Evolutionary conservation across 768 basidiomycete species (phyloP), one percentile per base, ranked within the genome.

Genomic region (Mycena vulgaris): DNA sequence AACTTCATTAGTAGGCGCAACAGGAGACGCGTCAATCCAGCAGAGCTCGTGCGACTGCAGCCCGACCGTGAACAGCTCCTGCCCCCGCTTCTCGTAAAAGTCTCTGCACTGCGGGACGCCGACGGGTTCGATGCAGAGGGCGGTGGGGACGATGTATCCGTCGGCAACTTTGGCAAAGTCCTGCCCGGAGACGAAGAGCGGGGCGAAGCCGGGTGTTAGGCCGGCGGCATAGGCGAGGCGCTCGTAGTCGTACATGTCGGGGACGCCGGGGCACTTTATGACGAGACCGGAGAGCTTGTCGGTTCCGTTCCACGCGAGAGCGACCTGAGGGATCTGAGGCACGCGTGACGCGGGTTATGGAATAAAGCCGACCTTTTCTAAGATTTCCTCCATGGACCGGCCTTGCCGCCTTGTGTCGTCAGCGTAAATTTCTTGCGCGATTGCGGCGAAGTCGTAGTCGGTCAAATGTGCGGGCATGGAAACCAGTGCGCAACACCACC

Each of bases 241-340:
- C 28, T 71, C 70, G 48, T 68, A 63, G 37, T 68, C 70, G 49
- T 71, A 71, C 61, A 71, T 71, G 31, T 67, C 65, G 6, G 70
- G 70, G 1, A n/a, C 31, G 8, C 65, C 70, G 8, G 70, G 70
- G 23, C 9, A 28, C 16, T 56, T 56, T 11, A 66, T 23, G 45
- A 71, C 35, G 2, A 2, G 0, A 19, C 69, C 64, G 5, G 40
- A 39, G 23, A 49, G 31, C 53, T 49, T 33, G 51, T 71, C 69
- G 33, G 23, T 59, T 6, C 69, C 69, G 37, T 71, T 71, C 19
- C 49, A 55, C 3, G 69, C 64, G 14, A 27, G 7, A 3, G 21
- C 19, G 13, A 66, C 39, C 68, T 69, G 31, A 16, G 37, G 17
- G 37, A n/a, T n/a, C n/a, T n/a, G n/a, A n/a, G n/a, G n/a, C n/a